phyloP scores from a whole-genome alignment of 768 basidiomycete genomes.

The Suillus placidus region DNA sequence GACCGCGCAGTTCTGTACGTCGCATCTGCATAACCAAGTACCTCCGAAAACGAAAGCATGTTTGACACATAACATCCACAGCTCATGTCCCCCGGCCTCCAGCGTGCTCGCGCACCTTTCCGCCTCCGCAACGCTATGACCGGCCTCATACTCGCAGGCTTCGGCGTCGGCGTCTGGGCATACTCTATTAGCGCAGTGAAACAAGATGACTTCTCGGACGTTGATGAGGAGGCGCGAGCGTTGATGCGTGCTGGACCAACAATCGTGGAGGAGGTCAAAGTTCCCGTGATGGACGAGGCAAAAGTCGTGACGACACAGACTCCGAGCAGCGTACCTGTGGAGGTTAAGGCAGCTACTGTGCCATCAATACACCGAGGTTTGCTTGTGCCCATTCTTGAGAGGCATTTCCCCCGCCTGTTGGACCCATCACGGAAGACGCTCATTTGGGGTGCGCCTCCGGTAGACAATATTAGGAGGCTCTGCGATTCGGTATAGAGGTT shows the following conservation, averaged over 20 bases:
- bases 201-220: constrained; percentile 89
- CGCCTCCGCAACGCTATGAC: constrained; percentile 77
- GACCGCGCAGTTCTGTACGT: constrained; percentile 42
- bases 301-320: constrained; percentile 18
- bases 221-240: constrained; percentile 75
- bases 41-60: background rate
- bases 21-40: background rate
- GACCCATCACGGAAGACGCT: constrained; percentile 66
- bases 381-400: constrained; percentile 45
- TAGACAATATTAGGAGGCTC: constrained; percentile 61
- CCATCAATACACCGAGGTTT: constrained; percentile 42
- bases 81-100: constrained; percentile 86
- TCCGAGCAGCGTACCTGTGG: background rate
- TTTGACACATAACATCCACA: constrained; percentile 32
- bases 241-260: constrained; percentile 41
- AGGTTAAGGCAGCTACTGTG: background rate
- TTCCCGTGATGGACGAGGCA: constrained; percentile 24
- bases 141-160: constrained; percentile 69
- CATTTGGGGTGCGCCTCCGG: constrained; percentile 72
- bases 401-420: constrained; percentile 51
- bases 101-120: constrained; percentile 87
- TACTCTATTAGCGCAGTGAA: constrained; percentile 95
- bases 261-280: constrained; percentile 34
- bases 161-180: constrained; percentile 81
- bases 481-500: constrained; percentile 24